Conservation (phyloP, 768 basidiomycete genomes). For the Obba rivulosa region DNA sequence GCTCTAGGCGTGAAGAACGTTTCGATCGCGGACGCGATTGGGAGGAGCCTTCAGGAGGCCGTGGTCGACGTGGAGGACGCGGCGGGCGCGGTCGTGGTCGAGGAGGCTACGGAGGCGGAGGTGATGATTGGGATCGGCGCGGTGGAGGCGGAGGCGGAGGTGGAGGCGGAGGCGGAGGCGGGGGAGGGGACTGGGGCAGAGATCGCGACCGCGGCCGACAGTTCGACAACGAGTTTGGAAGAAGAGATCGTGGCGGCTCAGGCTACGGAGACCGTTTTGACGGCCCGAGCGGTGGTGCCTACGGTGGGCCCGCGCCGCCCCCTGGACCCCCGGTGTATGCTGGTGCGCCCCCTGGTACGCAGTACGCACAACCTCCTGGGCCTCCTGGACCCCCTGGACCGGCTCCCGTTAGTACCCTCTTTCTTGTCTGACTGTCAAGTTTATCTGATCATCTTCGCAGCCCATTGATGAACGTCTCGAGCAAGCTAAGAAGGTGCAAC, state of each 20-base stretch:
- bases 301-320: slow-evolving; percentile 12
- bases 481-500: slow-evolving; percentile 83
- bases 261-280: slow-evolving; percentile 20
- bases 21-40: slow-evolving; percentile 31
- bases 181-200: slow-evolving; percentile 24
- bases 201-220: slow-evolving; percentile 16
- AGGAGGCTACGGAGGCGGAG: slow-evolving; percentile 32
- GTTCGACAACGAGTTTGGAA: slow-evolving; percentile 19
- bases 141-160: slow-evolving; percentile 31
- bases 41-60: slow-evolving; percentile 30
- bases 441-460: slow-evolving; percentile 24
- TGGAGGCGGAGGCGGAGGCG: slow-evolving; percentile 30
- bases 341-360: slow-evolving; percentile 34
- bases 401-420: slow-evolving; percentile 25
- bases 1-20: slow-evolving; percentile 25
- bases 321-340: slow-evolving; percentile 29
- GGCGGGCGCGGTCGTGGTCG: slow-evolving; percentile 31
- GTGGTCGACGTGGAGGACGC: slow-evolving; percentile 25
- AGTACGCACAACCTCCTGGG: too few species aligned
- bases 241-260: slow-evolving; percentile 25
- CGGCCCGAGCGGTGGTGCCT: slow-evolving; percentile 11
- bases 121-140: slow-evolving; percentile 34
- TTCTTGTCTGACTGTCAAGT: neutral
- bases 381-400: slow-evolving; percentile 29
- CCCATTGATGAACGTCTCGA: slow-evolving; percentile 75